Conservation (phyloP, 1,284 basidiomycete genomes). For the Cutaneotrichosporon sp. region DNA sequence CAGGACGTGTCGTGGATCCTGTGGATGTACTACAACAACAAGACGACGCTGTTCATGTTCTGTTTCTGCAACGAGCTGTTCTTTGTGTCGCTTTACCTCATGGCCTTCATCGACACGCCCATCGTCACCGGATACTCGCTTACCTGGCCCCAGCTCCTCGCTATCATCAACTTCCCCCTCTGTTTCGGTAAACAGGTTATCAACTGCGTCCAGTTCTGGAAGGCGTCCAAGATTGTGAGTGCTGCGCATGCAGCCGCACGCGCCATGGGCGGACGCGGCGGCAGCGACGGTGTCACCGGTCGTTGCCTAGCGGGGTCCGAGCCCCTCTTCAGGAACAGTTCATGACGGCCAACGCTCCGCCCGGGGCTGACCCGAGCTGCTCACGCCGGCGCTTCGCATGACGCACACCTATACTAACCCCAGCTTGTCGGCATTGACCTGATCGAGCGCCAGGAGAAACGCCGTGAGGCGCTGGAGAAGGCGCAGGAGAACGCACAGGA, state of each 20-base stretch:
- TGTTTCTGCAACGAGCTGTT: slow-evolving; percentile 98
- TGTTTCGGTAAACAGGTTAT: slow-evolving; percentile 85
- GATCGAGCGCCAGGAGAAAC: slow-evolving; percentile 67
- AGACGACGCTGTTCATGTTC: slow-evolving; percentile 78
- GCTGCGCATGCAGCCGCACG: not conserved
- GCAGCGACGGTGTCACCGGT: too few relatives aligned
- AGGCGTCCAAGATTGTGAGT: slow-evolving; percentile 80
- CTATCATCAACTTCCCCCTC: slow-evolving; percentile 62
- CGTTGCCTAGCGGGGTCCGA: too few relatives aligned
- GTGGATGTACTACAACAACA: slow-evolving; percentile 89
- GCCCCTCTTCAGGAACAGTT: too few relatives aligned
- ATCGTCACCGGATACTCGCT: slow-evolving; percentile 32
- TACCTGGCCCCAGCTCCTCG: slow-evolving; percentile 79
- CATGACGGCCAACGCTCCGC: too few relatives aligned
- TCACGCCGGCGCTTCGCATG: too few relatives aligned
- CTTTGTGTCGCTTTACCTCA: slow-evolving; percentile 89
- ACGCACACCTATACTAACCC: not conserved
- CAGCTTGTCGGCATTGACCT: slow-evolving; percentile 78
- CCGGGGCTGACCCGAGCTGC: too few relatives aligned
- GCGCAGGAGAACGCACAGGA: slow-evolving; percentile 52
- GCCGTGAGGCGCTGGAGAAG: slow-evolving; percentile 43
- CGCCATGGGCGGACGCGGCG: too few relatives aligned
- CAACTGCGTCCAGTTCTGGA: slow-evolving; percentile 97
- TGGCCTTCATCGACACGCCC: slow-evolving; percentile 22
- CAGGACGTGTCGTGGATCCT: slow-evolving; percentile 88